Evolutionary conservation across 1,284 basidiomycete species (phyloP).

Genomic region (Sutorius eximius): DNA sequence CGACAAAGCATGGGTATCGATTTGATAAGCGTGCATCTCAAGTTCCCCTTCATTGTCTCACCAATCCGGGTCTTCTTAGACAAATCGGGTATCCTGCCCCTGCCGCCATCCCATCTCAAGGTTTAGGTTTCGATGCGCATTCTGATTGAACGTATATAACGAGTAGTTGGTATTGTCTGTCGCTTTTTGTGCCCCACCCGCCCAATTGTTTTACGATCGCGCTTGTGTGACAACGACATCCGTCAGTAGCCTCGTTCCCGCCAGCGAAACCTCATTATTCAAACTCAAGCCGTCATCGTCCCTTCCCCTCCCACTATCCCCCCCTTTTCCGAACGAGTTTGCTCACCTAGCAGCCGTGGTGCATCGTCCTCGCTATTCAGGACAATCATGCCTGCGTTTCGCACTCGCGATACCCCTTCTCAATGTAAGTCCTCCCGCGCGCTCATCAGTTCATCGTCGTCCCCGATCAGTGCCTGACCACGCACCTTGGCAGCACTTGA

Average conservation of each 20-base stretch:
- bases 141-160: slow-evolving; percentile 56
- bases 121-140: slow-evolving; percentile 30
- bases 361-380: slow-evolving; percentile 26
- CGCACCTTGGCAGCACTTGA: slow-evolving; percentile 60
- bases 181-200: slow-evolving; percentile 58
- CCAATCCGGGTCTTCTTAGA: slow-evolving; percentile 28
- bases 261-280: slow-evolving; percentile 47
- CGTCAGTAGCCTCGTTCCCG: slow-evolving; percentile 37
- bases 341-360: slow-evolving; percentile 35
- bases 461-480: slow-evolving; percentile 15
- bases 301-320: slow-evolving; percentile 31
- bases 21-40: slow-evolving; percentile 33
- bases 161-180: slow-evolving; percentile 55
- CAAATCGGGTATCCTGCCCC: slow-evolving; percentile 21
- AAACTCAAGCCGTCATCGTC: slow-evolving; percentile 33
- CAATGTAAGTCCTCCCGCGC: slow-evolving; percentile 47
- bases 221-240: slow-evolving; percentile 48
- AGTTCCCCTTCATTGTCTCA: slow-evolving; percentile 37
- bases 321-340: slow-evolving; percentile 32
- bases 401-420: slow-evolving; percentile 68
- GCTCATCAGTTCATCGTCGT: slow-evolving; percentile 9
- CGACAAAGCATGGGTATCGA: slow-evolving; percentile 27
- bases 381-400: slow-evolving; percentile 71
- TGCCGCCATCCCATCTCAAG: slow-evolving; percentile 22
- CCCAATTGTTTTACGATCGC: slow-evolving; percentile 59